phyloP scores from a whole-genome alignment of 1,284 basidiomycete species.

The Apiotrichum sp. region DNA sequence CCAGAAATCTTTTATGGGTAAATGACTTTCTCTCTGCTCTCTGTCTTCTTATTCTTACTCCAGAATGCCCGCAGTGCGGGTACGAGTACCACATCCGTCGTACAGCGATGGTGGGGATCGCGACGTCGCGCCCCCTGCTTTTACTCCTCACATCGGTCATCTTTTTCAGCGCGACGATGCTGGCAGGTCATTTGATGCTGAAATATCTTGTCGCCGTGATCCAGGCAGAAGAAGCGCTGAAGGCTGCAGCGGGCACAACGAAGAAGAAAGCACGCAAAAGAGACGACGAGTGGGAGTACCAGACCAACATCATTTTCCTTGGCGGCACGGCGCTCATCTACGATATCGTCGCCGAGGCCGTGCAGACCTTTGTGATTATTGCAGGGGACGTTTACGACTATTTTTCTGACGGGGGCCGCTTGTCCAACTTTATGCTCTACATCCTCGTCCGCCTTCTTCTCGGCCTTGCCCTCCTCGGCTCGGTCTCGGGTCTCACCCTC shows the following conservation, averaged over 20 bases:
- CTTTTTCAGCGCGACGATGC: conserved; percentile 31
- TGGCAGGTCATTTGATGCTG: conserved; percentile 31
- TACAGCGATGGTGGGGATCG: conserved; percentile 40
- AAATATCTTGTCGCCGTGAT: too few relatives aligned
- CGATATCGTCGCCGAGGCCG: conserved; percentile 30
- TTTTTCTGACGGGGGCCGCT: neutral
- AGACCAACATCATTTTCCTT: conserved; percentile 20
- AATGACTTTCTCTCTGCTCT: neutral
- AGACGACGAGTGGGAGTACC: conserved; percentile 2
- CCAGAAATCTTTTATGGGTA: conserved; percentile 40
- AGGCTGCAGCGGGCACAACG: neutral
- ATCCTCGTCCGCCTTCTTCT: conserved; percentile 34
- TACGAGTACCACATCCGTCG: conserved; percentile 40
- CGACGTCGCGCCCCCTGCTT: conserved; percentile 37
- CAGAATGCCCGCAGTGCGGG: conserved; percentile 45
- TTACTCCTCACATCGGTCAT: conserved; percentile 30
- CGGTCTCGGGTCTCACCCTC: conserved; percentile 39
- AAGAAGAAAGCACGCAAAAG: neutral
- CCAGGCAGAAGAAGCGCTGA: neutral
- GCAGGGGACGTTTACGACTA: conserved; percentile 18
- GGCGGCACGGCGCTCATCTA: conserved; percentile 29
- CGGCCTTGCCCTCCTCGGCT: conserved; percentile 42
- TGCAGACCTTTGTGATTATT: conserved; percentile 32
- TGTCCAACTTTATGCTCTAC: conserved; percentile 4
- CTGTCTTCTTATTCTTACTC: too few relatives aligned